phyloP scores from a whole-genome alignment of 2,329 filamentous ascomycete species.

The Penicillium sp. region DNA sequence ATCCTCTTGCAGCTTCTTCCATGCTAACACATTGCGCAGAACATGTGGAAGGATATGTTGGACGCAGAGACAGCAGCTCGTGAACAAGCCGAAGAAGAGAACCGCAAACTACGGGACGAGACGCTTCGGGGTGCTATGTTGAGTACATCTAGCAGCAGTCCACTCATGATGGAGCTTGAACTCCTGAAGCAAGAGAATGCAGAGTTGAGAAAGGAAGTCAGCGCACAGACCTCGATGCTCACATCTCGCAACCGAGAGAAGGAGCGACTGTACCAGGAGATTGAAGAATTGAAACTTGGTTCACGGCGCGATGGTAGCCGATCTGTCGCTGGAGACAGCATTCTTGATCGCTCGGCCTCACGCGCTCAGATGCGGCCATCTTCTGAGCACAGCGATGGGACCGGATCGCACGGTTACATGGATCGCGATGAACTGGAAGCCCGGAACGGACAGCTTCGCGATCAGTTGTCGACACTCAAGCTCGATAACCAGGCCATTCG shows the following conservation, averaged over 20 bases:
- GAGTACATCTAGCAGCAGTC: slow-evolving; percentile 59
- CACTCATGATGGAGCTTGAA: slow-evolving; percentile 78
- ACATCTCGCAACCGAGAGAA: slow-evolving; percentile 95
- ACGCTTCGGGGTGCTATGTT: slow-evolving; percentile 60
- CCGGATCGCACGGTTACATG: slow-evolving; percentile 68
- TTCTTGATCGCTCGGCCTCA: slow-evolving; percentile 91
- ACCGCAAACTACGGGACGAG: slow-evolving; percentile 78
- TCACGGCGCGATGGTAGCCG: slow-evolving; percentile 65
- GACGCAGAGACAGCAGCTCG: slow-evolving; percentile 86
- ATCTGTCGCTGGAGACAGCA: slow-evolving; percentile 74
- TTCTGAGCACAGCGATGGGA: slow-evolving; percentile 70
- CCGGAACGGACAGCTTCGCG: slow-evolving; percentile 76
- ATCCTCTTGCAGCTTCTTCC: not conserved
- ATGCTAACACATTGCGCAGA: slow-evolving; percentile 44
- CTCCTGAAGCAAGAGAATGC: slow-evolving; percentile 89
- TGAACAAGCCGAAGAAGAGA: slow-evolving; percentile 88
- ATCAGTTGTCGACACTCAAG: slow-evolving; percentile 81
- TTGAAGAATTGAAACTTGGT: slow-evolving; percentile 90
- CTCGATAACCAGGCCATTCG: slow-evolving; percentile 88
- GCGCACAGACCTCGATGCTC: slow-evolving; percentile 95
- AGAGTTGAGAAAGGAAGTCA: slow-evolving; percentile 85
- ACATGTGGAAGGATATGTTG: slow-evolving; percentile 92
- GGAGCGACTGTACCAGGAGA: slow-evolving; percentile 91
- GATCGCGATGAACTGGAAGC: slow-evolving; percentile 85
- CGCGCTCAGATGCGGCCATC: slow-evolving; percentile 72